Conservation (phyloP, 2,329 filamentous ascomycete genomes). For the Alternaria longipes region DNA sequence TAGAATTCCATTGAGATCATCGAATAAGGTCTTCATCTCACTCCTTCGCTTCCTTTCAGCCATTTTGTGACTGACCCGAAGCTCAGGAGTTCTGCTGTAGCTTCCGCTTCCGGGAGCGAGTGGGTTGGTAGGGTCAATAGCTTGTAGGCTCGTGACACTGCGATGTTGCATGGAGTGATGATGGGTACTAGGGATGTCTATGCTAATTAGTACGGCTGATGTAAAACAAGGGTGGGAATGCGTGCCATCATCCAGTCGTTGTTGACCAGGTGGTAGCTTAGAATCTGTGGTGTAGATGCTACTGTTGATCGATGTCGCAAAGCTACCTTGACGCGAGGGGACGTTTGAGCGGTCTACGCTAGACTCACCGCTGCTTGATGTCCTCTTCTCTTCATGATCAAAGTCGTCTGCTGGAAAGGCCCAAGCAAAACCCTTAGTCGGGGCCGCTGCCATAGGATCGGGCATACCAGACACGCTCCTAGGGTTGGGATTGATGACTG, state of each 20-base stretch:
- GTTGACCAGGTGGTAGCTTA: constrained; percentile 74
- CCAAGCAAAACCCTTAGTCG: constrained; percentile 84
- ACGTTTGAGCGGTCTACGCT: constrained; percentile 60
- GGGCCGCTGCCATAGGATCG: constrained; percentile 72
- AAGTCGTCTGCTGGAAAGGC: constrained; percentile 77
- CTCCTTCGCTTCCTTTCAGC: constrained; percentile 84
- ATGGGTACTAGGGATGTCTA: constrained; percentile 63
- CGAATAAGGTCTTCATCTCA: constrained; percentile 89
- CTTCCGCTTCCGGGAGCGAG: constrained; percentile 69
- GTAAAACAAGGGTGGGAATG: constrained; percentile 17
- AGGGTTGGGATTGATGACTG: constrained; percentile 75
- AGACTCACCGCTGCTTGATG: constrained; percentile 59
- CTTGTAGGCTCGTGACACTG: constrained; percentile 71
- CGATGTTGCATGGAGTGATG: constrained; percentile 81
- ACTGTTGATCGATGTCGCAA: constrained; percentile 79
- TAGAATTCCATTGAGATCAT: constrained; percentile 79
- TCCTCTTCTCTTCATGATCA: constrained; percentile 61
- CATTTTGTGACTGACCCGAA: constrained; percentile 84
- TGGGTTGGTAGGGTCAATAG: constrained; percentile 65
- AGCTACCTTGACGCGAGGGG: constrained; percentile 77
- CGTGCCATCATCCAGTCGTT: constrained; percentile 72
- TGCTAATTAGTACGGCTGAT: constrained; percentile 32
- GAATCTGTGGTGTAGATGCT: constrained; percentile 82
- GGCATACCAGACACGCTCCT: constrained; percentile 71
- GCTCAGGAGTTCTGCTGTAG: constrained; percentile 82